Evolutionary conservation across 2,329 filamentous ascomycete species (phyloP).

Genomic region (Paracorniculantispora psalliotae): DNA sequence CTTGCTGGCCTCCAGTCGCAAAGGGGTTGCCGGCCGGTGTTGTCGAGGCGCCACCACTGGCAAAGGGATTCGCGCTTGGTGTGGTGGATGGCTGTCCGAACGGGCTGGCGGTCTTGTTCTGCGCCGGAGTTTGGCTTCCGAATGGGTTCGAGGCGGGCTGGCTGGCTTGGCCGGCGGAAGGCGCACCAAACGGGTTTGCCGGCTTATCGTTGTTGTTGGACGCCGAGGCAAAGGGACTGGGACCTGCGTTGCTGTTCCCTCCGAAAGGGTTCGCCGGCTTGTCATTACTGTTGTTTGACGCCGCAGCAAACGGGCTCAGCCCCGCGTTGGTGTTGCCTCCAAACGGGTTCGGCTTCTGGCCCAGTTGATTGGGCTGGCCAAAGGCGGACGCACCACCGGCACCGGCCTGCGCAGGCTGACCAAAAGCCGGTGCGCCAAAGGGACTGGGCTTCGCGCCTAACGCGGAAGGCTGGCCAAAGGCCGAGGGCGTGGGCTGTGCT

Average conservation of each 20-base stretch:
- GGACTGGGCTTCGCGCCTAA: conserved; percentile 21
- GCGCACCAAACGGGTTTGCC: conserved; percentile 1
- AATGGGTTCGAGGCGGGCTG: conserved; percentile 6
- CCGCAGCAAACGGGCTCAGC: conserved; percentile 22
- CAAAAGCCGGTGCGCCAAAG: conserved; percentile 34
- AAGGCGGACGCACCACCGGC: conserved; percentile 23
- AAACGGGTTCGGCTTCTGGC: conserved; percentile 31
- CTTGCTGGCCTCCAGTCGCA: conserved; percentile 14
- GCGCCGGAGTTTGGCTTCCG: conserved; percentile 8
- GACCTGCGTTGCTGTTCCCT: conserved; percentile 10
- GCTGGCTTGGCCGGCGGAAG: neutral
- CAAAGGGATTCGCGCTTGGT: conserved; percentile 5
- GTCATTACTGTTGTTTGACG: neutral
- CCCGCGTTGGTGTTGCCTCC: conserved; percentile 17
- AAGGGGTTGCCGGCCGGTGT: conserved; percentile 22
- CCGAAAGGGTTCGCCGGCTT: conserved; percentile 29
- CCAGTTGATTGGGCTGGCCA: conserved; percentile 35
- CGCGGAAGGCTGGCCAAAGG: conserved; percentile 37
- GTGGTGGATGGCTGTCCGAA: conserved; percentile 12
- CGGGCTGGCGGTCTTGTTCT: neutral
- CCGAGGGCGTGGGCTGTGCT: conserved; percentile 23
- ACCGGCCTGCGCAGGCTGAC: conserved; percentile 28
- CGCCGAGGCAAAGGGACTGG: neutral
- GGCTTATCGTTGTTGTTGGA: neutral
- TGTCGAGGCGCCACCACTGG: neutral